Conservation (phyloP, 768 basidiomycete genomes). For the Phanerochaete carnosa region DNA sequence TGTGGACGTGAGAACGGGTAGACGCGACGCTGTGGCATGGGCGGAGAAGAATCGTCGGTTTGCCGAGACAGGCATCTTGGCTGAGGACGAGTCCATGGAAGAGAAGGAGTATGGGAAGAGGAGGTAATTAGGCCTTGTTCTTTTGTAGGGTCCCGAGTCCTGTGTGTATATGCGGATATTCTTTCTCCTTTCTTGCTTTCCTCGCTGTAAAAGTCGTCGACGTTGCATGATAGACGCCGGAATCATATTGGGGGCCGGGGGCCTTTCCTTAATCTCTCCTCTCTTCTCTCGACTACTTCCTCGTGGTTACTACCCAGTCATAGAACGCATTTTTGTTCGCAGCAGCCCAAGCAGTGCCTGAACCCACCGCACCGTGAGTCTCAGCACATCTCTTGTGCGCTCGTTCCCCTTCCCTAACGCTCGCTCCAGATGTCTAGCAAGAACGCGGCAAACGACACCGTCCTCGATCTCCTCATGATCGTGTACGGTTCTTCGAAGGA, state of each 20-base stretch:
- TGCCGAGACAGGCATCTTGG: constrained; percentile 19
- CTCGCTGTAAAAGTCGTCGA: no score
- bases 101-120: constrained; percentile 14
- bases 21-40: constrained; percentile 37
- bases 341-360: no score
- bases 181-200: background rate
- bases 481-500: background rate
- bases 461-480: constrained; percentile 1
- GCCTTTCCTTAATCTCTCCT: no score
- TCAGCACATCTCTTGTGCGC: no score
- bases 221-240: background rate
- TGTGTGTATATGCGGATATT: background rate
- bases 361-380: no score
- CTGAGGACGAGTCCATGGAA: constrained; percentile 18
- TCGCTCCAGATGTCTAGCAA: background rate
- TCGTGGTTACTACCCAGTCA: no score
- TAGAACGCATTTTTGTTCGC: no score
- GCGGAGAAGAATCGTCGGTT: constrained; percentile 28
- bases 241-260: no score
- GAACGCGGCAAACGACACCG: background rate
- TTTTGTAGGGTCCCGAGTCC: background rate
- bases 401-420: no score
- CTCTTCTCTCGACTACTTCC: no score
- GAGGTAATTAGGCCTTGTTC: background rate
- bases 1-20: constrained; percentile 36